Evolutionary conservation across 306 rosid species (phyloP), one percentile per base, ranked within the genome.

Genomic region (Malus fusca): DNA sequence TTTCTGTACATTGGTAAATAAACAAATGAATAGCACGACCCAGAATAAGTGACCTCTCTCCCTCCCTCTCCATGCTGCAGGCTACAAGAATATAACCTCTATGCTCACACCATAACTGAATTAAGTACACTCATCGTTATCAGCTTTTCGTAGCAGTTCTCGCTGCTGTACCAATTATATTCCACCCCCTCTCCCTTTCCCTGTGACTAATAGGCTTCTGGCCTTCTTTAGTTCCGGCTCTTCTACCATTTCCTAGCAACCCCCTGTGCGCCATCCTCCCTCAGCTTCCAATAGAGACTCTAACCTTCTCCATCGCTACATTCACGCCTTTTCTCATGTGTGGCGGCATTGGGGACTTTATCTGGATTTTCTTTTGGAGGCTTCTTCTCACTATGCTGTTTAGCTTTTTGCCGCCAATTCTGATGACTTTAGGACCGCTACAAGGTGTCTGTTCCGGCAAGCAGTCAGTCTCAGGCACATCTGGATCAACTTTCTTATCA

Each of bases 151-250:
- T 66, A 44, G 52, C 81, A 37, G 75, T 46, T 82, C 85, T 89
- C 53, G 79, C 87, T 2, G 75, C 51, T 10, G 85, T 83, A 65
- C 94, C 90, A 52, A 83, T 61, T 13, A 61, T 52, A 64, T 90
- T 90, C 97, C 98, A 92, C 21, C 93, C 99, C 69, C 97, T 90
- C 82, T 95, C 98, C 96, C 90, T 95, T 53, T 89, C 99, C 88
- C 85, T 95, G 4, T 84, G 90, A 67, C 42, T 79, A 14, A 13
- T 26, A 72, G 82, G 90, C 85, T 85, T 89, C 83, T 86, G 96
- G 25, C 72, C 63, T 33, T 87, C 97, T 82, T 89, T 92, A 40
- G 75, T 69, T 48, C 82, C 92, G 56, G 80, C 80, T 82, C 91
- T 84, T 82, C 87, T 88, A 70, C 75, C 90, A 81, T 72, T 87